Evolutionary conservation across 768 basidiomycete genomes (phyloP).

Genomic region (Pisolithus marmoratus): DNA sequence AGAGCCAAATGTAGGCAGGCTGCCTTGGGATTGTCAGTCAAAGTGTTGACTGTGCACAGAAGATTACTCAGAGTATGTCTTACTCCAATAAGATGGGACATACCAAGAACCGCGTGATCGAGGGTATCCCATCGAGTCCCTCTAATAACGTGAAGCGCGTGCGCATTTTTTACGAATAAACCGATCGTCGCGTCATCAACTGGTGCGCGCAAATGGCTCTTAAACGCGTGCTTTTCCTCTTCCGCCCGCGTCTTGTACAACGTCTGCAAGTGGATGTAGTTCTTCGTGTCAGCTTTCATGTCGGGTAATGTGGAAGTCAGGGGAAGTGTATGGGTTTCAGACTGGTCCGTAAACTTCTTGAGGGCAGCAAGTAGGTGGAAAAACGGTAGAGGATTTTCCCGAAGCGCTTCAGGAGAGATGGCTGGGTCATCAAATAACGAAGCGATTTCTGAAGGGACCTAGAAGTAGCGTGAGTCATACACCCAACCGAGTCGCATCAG

Average conservation of each 20-base stretch:
- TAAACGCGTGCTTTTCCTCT: constrained; percentile 57
- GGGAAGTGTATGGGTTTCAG: constrained; percentile 62
- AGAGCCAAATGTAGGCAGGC: constrained; percentile 68
- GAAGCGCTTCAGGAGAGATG: constrained; percentile 35
- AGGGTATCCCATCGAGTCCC: constrained; percentile 59
- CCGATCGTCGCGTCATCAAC: constrained; percentile 55
- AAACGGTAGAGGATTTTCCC: constrained; percentile 57
- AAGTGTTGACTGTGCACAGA: constrained; percentile 33
- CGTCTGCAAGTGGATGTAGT: constrained; percentile 80
- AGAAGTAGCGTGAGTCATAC: neutral
- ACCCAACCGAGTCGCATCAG: constrained; percentile 1
- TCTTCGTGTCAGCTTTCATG: constrained; percentile 87
- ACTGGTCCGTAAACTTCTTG: constrained; percentile 50
- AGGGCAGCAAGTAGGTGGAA: constrained; percentile 77
- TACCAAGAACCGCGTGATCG: constrained; percentile 48
- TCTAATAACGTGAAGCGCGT: constrained; percentile 60
- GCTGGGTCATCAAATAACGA: constrained; percentile 59
- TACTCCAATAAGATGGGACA: neutral
- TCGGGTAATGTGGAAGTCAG: constrained; percentile 87
- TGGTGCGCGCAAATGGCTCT: constrained; percentile 39
- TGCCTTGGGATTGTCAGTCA: constrained; percentile 44
- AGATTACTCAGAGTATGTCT: neutral
- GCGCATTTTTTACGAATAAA: constrained; percentile 74
- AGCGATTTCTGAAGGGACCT: constrained; percentile 66
- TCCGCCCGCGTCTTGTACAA: constrained; percentile 77